Evolutionary conservation across 306 rosid species (phyloP).

Genomic region (Trifolium pratense): DNA sequence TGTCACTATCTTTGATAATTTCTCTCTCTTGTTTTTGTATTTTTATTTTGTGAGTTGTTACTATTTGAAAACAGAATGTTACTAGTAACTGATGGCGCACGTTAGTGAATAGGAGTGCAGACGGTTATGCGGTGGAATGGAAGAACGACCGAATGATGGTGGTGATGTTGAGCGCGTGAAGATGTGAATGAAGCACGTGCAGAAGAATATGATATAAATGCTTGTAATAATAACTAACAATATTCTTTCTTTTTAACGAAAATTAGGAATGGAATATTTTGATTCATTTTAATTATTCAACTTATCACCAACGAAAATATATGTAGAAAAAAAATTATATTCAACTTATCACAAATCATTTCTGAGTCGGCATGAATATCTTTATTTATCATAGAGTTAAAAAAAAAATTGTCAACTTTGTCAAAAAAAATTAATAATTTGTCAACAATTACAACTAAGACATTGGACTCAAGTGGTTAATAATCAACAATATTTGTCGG

Average conservation of each 20-base stretch:
- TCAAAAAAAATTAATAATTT: too few relatives aligned
- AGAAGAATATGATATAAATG: not conserved
- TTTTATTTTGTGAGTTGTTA: constrained; percentile 32
- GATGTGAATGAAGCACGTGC: not conserved
- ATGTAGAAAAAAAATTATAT: too few relatives aligned
- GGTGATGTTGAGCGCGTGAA: constrained; percentile 31
- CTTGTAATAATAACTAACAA: not conserved
- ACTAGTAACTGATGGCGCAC: constrained; percentile 35
- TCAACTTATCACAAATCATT: too few relatives aligned
- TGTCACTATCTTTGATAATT: constrained; percentile 38
- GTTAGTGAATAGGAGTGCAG: constrained; percentile 46
- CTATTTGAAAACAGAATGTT: constrained; percentile 14
- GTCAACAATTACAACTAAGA: too few relatives aligned
- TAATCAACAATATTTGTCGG: too few relatives aligned
- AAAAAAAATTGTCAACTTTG: too few relatives aligned
- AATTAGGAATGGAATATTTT: not conserved
- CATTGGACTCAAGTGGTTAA: too few relatives aligned
- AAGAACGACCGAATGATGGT: not conserved
- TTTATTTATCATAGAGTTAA: too few relatives aligned
- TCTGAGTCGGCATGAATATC: too few relatives aligned
- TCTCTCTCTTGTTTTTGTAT: constrained; percentile 6
- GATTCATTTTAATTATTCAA: not conserved
- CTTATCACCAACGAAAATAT: too few relatives aligned
- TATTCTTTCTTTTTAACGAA: not conserved
- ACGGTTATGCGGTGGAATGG: not conserved